Evolutionary conservation across 2,329 filamentous ascomycete genomes (phyloP), one percentile per base, ranked within the genome.

Genomic region (Rugonectria rugulosa): DNA sequence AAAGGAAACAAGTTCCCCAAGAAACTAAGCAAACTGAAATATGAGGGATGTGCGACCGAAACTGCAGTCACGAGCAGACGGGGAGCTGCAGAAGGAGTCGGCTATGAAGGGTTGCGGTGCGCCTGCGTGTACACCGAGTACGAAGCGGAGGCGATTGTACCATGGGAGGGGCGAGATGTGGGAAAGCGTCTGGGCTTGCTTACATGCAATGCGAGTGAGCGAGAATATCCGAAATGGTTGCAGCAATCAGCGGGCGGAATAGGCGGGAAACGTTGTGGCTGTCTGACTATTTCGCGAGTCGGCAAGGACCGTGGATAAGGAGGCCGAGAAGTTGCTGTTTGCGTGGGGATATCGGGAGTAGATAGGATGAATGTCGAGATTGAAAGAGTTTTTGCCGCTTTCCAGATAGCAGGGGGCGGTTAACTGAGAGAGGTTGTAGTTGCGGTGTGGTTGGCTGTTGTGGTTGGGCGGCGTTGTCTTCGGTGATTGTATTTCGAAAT

Each of bases 41-140:
- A 53, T 53, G 15, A 40, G 31, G 40, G 50, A 41, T 46, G 41
- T 36, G 47, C 52, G 57, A 59, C 59, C 19, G 45, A 27, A 46
- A 50, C 29, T 42, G 43, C 36, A 43, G 60, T 68, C 65, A 64
- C 64, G 55, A 67, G 60, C 31, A 46, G 23, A 56, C 68, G 68
- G 68, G 45, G 49, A 58, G 60, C 53, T 67, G 67, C 68, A 70
- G 65, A 37, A 53, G 31, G 49, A 57, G 47, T 61, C 57, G 65
- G 60, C 52, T 67, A 61, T 51, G 56, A 56, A 57, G 56, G 56
- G 56, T 57, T 53, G 44, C 56, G 17, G 54, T 58, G 43, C 32
- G 53, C 48, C 55, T 48, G 57, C 50, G 43, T 61, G 66, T 59
- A 45, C 46, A 41, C 50, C 56, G 62, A 54, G 53, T 59, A 58